Percentiles rank a stretch among this genome's conserved stretches.
Evolutionary conservation across 2,329 filamentous ascomycete genomes (phyloP).

Genomic region (Fusarium sublunatum): DNA sequence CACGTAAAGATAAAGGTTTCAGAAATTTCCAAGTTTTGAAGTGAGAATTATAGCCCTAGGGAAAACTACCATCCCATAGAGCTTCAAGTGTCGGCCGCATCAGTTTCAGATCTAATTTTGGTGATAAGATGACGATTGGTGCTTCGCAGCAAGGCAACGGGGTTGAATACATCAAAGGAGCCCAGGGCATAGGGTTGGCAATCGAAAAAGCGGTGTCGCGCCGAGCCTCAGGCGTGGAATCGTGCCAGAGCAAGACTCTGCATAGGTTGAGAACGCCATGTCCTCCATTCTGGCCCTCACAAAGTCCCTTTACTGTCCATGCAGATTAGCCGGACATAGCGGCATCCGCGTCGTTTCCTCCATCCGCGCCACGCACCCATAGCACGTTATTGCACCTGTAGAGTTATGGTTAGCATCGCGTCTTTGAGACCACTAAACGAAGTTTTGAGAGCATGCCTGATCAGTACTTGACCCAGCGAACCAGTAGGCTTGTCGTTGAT

Average conservation of each 20-base stretch:
- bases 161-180: slow-evolving; percentile 24
- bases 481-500: slow-evolving; percentile 88
- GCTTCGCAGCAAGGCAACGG: slow-evolving; percentile 1
- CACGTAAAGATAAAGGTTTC: background rate
- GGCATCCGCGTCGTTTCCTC: slow-evolving; percentile 63
- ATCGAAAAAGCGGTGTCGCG: slow-evolving; percentile 31
- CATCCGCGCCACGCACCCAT: slow-evolving; percentile 77
- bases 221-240: slow-evolving; percentile 7
- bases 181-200: slow-evolving; percentile 17
- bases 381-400: slow-evolving; percentile 94
- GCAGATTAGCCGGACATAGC: slow-evolving; percentile 65
- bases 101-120: slow-evolving; percentile 24
- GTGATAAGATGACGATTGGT: slow-evolving; percentile 4
- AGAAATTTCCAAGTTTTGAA: slow-evolving; percentile 13
- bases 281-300: slow-evolving; percentile 23
- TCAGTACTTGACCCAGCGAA: slow-evolving; percentile 88
- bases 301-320: slow-evolving; percentile 8
- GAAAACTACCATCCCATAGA: slow-evolving; percentile 4
- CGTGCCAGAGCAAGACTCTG: slow-evolving; percentile 26
- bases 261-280: slow-evolving; percentile 5
- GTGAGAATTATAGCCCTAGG: slow-evolving; percentile 24
- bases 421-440: background rate
- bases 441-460: slow-evolving; percentile 69
- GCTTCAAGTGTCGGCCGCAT: slow-evolving; percentile 5
- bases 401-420: slow-evolving; percentile 8